Percentiles rank a stretch among this genome's conserved stretches.
These are phyloP conservation scores for Basipetospora chlamydospora DNA, from an alignment of 2,329 filamentous ascomycete genomes.

Conservation along the genomic window DNA sequence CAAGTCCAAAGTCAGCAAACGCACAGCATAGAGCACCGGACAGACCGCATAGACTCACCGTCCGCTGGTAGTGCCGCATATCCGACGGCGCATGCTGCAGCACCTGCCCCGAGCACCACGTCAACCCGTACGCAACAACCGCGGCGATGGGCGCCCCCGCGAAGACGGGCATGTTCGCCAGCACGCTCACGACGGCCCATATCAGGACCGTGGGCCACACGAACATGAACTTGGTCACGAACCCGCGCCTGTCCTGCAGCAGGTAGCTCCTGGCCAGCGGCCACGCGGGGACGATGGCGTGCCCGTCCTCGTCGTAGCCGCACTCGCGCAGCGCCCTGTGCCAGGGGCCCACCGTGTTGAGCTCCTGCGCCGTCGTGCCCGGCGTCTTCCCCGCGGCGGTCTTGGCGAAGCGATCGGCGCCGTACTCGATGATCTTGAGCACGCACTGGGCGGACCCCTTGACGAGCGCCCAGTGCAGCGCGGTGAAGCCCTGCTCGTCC, in stretches of 20 bases:
- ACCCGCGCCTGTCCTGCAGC: conserved; percentile 60
- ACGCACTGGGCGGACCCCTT: conserved; percentile 84
- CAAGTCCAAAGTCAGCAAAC: not conserved
- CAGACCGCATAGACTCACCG: conserved; percentile 43
- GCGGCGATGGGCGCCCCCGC: conserved; percentile 59
- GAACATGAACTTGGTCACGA: conserved; percentile 79
- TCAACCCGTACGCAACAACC: conserved; percentile 52
- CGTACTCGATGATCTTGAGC: conserved; percentile 89
- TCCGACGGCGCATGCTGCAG: conserved; percentile 72
- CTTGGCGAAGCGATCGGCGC: conserved; percentile 81
- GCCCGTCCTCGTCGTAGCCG: conserved; percentile 69
- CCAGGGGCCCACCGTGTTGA: conserved; percentile 76
- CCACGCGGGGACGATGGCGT: conserved; percentile 53
- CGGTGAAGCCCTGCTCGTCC: conserved; percentile 88
- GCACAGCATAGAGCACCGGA: not conserved
- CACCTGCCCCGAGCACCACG: conserved; percentile 64
- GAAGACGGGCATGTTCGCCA: conserved; percentile 62
- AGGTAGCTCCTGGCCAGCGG: conserved; percentile 59
- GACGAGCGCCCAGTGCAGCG: conserved; percentile 90
- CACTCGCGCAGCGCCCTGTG: conserved; percentile 68
- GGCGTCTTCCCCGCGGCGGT: conserved; percentile 87
- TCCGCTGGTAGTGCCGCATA: conserved; percentile 82
- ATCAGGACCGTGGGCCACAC: conserved; percentile 73
- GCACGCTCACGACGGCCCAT: conserved; percentile 52
- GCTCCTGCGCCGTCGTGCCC: conserved; percentile 69